Evolutionary conservation across 345 rosid genomes (phyloP).

Genomic region (Salix viminalis): DNA sequence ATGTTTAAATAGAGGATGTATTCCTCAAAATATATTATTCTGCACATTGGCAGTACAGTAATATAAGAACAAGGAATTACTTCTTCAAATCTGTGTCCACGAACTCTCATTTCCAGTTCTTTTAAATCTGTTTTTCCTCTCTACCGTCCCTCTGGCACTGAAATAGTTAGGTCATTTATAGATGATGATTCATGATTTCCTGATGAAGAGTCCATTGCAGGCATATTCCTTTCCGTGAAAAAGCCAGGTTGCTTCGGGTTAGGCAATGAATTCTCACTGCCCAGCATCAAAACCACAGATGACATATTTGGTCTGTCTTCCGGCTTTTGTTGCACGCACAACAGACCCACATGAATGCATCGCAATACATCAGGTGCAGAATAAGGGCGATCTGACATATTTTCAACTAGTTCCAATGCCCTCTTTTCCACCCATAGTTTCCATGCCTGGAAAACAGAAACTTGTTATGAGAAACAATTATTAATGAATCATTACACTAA

Average conservation of each 20-base stretch:
- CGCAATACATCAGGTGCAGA: neutral
- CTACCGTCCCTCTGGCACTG: neutral
- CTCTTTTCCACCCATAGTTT: neutral
- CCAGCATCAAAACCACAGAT: neutral
- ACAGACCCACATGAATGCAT: neutral
- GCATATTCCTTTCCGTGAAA: neutral
- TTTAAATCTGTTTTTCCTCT: neutral
- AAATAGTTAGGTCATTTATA: neutral
- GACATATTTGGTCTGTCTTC: slow-evolving; percentile 4
- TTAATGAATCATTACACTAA: no score
- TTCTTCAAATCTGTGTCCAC: no score
- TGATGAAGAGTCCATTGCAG: neutral
- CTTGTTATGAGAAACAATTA: no score
- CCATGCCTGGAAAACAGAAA: slow-evolving; percentile 23
- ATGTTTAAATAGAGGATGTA: no score
- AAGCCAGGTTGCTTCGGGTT: slow-evolving; percentile 1
- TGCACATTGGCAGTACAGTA: no score
- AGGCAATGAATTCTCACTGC: neutral
- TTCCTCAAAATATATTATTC: no score
- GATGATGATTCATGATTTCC: neutral
- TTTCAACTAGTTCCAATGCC: neutral
- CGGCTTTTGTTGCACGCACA: neutral
- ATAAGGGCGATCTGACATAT: neutral
- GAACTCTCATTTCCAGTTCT: no score
- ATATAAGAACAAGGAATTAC: no score